Percentiles rank a stretch among this genome's conserved stretches.
Evolutionary conservation across 2,329 filamentous ascomycete genomes (phyloP).

Genomic region (Cladophialophora chaetospira): DNA sequence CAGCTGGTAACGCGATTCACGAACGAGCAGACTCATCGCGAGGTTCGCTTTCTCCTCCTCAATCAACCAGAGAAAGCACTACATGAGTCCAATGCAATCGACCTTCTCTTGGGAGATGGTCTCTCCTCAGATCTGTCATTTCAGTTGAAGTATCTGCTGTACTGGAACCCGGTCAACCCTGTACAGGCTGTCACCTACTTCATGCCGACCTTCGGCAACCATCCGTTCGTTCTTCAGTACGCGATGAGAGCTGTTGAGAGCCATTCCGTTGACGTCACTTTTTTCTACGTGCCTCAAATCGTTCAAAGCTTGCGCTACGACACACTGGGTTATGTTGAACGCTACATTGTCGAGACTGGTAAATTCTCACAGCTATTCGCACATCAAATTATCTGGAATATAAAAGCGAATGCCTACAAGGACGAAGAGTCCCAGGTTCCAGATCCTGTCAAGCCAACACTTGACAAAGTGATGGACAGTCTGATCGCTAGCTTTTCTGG

Average conservation of each 20-base stretch:
- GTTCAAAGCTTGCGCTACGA: constrained; percentile 95
- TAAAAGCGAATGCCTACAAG: constrained; percentile 98
- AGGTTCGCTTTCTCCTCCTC: constrained; percentile 77
- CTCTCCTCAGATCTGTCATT: constrained; percentile 77
- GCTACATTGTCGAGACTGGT: constrained; percentile 95
- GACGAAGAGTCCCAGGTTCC: constrained; percentile 90
- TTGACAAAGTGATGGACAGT: constrained; percentile 85
- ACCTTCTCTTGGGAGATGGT: constrained; percentile 74
- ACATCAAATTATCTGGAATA: constrained; percentile 99
- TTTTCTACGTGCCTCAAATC: constrained; percentile 98
- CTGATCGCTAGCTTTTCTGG: constrained; percentile 80
- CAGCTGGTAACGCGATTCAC: constrained; percentile 80
- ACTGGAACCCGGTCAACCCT: constrained; percentile 90
- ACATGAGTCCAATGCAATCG: constrained; percentile 76
- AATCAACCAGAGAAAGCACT: constrained; percentile 83
- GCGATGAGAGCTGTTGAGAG: constrained; percentile 93
- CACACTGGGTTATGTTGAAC: constrained; percentile 86
- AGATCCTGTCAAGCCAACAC: constrained; percentile 86
- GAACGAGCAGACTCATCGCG: constrained; percentile 68
- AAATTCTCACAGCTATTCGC: constrained; percentile 98
- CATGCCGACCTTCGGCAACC: constrained; percentile 83
- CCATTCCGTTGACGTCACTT: constrained; percentile 93
- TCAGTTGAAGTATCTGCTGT: constrained; percentile 90
- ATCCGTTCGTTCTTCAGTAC: constrained; percentile 93
- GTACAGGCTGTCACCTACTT: constrained; percentile 93